Conservation (phyloP, 2,329 filamentous ascomycete genomes). For the Aspergillus cejpii region DNA sequence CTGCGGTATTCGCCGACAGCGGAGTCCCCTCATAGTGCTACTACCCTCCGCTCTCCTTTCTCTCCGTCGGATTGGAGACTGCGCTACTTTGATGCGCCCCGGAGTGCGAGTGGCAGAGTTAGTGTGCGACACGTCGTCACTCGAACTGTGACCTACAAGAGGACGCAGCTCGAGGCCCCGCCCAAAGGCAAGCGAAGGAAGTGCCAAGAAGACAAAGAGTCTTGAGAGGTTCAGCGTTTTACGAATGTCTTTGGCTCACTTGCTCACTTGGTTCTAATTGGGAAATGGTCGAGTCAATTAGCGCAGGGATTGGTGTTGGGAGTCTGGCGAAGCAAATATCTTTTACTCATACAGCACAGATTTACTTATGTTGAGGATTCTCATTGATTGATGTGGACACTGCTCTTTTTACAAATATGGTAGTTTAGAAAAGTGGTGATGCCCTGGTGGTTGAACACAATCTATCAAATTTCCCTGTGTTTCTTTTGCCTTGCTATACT, state of each 20-base stretch:
- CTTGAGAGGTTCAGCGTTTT: no score
- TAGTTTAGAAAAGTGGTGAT: not conserved
- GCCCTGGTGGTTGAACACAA: not conserved
- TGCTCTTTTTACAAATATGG: not conserved
- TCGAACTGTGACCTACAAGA: constrained; percentile 85
- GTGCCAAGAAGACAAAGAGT: constrained; percentile 15
- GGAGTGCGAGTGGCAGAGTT: constrained; percentile 55
- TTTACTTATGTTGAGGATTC: not conserved
- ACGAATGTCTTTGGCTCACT: not conserved
- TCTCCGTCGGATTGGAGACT: constrained; percentile 76
- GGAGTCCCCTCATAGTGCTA: constrained; percentile 64
- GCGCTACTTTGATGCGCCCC: constrained; percentile 55
- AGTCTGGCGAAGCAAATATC: not conserved
- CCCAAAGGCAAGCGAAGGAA: constrained; percentile 91
- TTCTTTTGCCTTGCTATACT: not conserved
- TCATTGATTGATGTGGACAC: not conserved
- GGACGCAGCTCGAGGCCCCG: constrained; percentile 69
- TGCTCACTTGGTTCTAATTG: not conserved
- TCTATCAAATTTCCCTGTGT: not conserved
- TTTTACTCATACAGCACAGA: not conserved
- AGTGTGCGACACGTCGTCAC: constrained; percentile 85
- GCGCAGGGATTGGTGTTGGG: not conserved
- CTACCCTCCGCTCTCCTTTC: constrained; percentile 62
- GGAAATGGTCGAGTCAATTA: not conserved
- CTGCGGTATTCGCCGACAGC: constrained; percentile 59